A percentile compares a stretch with the other conserved stretches of the same genome.
Evolutionary conservation across 163 green algal genomes (phyloP).

Genomic region (Coccomyxa subellipsoidea): DNA sequence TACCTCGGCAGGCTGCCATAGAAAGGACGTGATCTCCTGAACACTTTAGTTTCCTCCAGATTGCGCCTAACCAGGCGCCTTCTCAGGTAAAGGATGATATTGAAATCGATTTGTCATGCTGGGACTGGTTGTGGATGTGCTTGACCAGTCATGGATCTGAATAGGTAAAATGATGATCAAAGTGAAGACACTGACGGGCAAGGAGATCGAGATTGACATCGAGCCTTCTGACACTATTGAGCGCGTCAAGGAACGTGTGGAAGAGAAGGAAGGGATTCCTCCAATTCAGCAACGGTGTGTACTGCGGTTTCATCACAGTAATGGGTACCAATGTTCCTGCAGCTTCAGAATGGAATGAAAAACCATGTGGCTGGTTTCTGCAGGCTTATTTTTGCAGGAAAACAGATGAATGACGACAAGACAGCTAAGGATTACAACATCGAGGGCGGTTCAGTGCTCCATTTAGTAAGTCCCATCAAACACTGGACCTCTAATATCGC

Average conservation of each 20-base stretch:
- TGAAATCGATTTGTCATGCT: no score
- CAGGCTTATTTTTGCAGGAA: constrained; percentile 95
- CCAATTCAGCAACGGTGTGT: constrained; percentile 88
- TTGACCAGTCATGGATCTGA: background rate
- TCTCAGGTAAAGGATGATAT: no score
- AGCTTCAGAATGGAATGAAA: no score
- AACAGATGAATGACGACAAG: constrained; percentile 99
- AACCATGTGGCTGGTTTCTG: background rate
- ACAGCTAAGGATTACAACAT: constrained; percentile 98
- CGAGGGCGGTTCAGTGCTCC: constrained; percentile 96
- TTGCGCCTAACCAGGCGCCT: no score
- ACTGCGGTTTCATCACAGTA: background rate
- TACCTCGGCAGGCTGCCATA: no score
- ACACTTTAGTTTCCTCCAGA: no score
- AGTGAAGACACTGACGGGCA: constrained; percentile 95
- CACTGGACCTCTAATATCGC: background rate
- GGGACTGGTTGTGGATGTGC: background rate
- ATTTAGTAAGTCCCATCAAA: constrained; percentile 72
- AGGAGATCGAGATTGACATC: constrained; percentile 99
- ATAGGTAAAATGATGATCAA: constrained; percentile 80
- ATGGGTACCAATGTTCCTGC: no score
- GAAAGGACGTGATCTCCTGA: no score
- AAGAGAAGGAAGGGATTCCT: constrained; percentile 99
- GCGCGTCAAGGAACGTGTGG: constrained; percentile 98
- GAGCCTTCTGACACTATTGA: constrained; percentile 96